A percentile compares a stretch with the other conserved stretches of the same genome.
These are phyloP conservation scores for Didymella lethalis DNA, from an alignment of 2,329 filamentous ascomycete species.

Conservation along the genomic window DNA sequence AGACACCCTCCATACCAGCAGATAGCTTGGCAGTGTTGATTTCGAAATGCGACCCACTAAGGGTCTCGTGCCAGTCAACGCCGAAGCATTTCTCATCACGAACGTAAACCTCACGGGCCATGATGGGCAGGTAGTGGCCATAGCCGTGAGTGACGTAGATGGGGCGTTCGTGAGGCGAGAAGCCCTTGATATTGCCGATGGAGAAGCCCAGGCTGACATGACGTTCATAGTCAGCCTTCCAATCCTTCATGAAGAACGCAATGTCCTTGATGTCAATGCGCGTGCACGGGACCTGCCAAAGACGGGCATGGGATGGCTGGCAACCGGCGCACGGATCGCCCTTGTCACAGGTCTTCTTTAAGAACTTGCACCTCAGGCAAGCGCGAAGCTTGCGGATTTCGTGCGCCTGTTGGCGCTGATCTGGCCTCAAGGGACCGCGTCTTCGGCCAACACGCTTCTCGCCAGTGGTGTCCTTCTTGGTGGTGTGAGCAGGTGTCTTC, in stretches of 20 bases:
- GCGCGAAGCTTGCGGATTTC: constrained; percentile 95
- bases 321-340: constrained; percentile 95
- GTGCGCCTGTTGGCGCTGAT: constrained; percentile 94
- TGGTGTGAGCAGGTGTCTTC: constrained; percentile 71
- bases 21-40: constrained; percentile 88
- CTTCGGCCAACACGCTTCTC: constrained; percentile 95
- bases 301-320: constrained; percentile 90
- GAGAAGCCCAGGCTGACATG: constrained; percentile 88
- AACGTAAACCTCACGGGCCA: constrained; percentile 92
- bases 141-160: constrained; percentile 97
- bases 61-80: constrained; percentile 90
- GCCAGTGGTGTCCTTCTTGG: constrained; percentile 76
- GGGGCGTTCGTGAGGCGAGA: constrained; percentile 67
- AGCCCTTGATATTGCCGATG: constrained; percentile 93
- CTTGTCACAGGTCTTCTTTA: constrained; percentile 99
- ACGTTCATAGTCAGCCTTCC: constrained; percentile 95
- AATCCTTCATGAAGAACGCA: constrained; percentile 98
- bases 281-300: constrained; percentile 98
- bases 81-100: constrained; percentile 91
- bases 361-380: constrained; percentile 94
- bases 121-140: constrained; percentile 89
- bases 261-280: constrained; percentile 99
- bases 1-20: constrained; percentile 87
- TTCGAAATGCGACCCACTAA: constrained; percentile 80
- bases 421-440: constrained; percentile 86